Percentiles rank a stretch among this genome's conserved stretches.
Conservation (phyloP, 805 yeast genomes). For the Nakazawaea sp. region DNA sequence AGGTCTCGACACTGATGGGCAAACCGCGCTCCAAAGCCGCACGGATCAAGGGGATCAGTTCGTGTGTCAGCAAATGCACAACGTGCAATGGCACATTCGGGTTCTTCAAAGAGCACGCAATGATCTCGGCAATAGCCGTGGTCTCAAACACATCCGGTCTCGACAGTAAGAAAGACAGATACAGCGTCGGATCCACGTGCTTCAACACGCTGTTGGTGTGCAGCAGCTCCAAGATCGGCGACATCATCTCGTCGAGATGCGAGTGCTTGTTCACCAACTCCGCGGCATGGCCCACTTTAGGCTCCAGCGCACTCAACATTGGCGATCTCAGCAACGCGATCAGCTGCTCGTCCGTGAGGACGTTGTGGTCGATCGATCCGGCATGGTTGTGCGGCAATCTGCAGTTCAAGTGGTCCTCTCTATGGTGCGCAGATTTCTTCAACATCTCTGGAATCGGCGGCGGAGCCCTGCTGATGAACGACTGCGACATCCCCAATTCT, state of each 20-base stretch:
- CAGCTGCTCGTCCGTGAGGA: constrained; percentile 43
- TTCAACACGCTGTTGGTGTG: constrained; percentile 31
- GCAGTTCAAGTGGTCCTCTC: constrained; percentile 26
- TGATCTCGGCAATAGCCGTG: constrained; percentile 71
- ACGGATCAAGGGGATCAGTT: constrained; percentile 68
- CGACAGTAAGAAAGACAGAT: constrained; percentile 70
- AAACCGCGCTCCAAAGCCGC: constrained; percentile 54
- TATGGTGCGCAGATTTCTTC: constrained; percentile 11
- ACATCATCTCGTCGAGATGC: constrained; percentile 16
- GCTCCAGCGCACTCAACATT: constrained; percentile 51
- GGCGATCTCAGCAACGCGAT: constrained; percentile 50
- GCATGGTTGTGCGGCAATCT: constrained; percentile 25
- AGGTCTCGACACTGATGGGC: constrained; percentile 83
- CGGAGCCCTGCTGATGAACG: constrained; percentile 33
- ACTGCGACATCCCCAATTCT: constrained; percentile 29
- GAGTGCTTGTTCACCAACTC: constrained; percentile 26
- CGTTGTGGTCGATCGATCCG: constrained; percentile 19
- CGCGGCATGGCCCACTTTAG: constrained; percentile 41
- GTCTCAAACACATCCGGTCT: constrained; percentile 87
- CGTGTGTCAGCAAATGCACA: constrained; percentile 83
- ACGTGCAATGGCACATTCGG: constrained; percentile 74
- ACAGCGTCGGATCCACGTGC: constrained; percentile 51
- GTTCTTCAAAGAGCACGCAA: constrained; percentile 48
- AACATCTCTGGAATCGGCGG: constrained; percentile 28
- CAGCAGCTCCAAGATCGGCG: constrained; percentile 39